Evolutionary conservation across 2,329 filamentous ascomycete genomes (phyloP).

Genomic region (Taxawa tesnikishii): DNA sequence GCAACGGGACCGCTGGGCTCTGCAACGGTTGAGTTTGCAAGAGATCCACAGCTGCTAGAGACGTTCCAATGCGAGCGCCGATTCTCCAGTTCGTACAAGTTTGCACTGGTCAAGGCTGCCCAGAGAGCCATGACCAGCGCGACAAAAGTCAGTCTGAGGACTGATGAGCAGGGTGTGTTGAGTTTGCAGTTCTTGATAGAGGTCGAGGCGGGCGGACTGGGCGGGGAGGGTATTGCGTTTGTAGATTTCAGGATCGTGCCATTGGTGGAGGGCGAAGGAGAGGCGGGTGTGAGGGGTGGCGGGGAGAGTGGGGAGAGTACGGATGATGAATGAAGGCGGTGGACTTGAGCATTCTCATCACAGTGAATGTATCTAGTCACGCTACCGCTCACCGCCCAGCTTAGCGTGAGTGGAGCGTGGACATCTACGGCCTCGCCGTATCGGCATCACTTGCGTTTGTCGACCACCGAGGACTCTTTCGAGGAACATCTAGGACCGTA

Average conservation of each 20-base stretch:
- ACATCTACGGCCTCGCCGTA: too few species aligned
- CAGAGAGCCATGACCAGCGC: constrained; percentile 86
- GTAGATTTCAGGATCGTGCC: constrained; percentile 77
- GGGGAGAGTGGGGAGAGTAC: constrained; percentile 12
- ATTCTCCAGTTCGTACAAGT: constrained; percentile 67
- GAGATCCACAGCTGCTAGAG: constrained; percentile 47
- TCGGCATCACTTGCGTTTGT: too few species aligned
- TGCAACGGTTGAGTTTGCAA: constrained; percentile 46
- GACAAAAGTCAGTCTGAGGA: constrained; percentile 81
- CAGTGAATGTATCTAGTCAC: too few species aligned
- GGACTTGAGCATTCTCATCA: too few species aligned
- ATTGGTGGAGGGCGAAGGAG: constrained; percentile 50
- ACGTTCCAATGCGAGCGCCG: constrained; percentile 52
- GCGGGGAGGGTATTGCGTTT: constrained; percentile 46
- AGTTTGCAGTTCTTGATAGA: constrained; percentile 96
- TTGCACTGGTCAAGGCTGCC: constrained; percentile 73
- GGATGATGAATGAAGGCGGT: neutral
- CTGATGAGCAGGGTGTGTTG: constrained; percentile 79
- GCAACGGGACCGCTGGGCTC: constrained; percentile 49
- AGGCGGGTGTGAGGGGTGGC: constrained; percentile 22
- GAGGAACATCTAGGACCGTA: too few species aligned
- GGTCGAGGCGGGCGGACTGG: constrained; percentile 39
- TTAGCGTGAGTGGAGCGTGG: too few species aligned
- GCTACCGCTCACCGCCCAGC: too few species aligned
- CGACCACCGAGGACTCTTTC: too few species aligned